A percentile compares a stretch with the other conserved stretches of the same genome.
Evolutionary conservation across 192 early-diverging fungal genomes (phyloP).

Genomic region (Podila minutissima): DNA sequence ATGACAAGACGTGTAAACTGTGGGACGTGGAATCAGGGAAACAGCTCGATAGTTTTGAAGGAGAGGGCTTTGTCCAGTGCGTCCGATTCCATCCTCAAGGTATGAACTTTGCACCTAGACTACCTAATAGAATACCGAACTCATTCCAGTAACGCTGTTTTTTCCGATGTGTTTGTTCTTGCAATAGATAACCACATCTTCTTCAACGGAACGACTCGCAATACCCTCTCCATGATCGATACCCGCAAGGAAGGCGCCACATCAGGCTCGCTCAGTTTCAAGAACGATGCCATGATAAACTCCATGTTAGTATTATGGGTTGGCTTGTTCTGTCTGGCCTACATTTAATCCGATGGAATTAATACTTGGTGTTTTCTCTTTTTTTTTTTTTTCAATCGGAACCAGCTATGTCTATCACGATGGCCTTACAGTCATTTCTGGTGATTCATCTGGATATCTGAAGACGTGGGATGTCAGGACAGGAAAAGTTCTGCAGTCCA

Average conservation of each 20-base stretch:
- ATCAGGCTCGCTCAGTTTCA: slow-evolving; percentile 48
- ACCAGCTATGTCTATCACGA: slow-evolving; percentile 72
- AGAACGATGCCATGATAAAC: slow-evolving; percentile 86
- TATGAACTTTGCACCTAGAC: slow-evolving; percentile 12
- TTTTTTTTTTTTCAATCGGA: no score
- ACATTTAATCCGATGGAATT: neutral
- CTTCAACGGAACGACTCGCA: slow-evolving; percentile 82
- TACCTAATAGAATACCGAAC: no score
- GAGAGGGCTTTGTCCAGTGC: slow-evolving; percentile 89
- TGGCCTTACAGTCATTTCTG: slow-evolving; percentile 77
- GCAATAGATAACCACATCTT: slow-evolving; percentile 77
- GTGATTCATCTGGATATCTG: slow-evolving; percentile 86
- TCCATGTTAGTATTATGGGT: slow-evolving; percentile 55
- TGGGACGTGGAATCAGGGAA: slow-evolving; percentile 82
- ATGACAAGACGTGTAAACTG: slow-evolving; percentile 83
- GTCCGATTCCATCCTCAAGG: slow-evolving; percentile 80
- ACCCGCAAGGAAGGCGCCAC: slow-evolving; percentile 50
- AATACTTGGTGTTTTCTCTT: neutral
- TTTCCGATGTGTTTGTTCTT: neutral
- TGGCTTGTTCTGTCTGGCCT: neutral
- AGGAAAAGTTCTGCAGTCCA: slow-evolving; percentile 55
- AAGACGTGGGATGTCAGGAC: slow-evolving; percentile 94
- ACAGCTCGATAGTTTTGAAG: slow-evolving; percentile 68
- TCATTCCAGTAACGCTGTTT: no score
- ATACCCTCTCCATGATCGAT: slow-evolving; percentile 75